Evolutionary conservation across 2,329 filamentous ascomycete species (phyloP).

Genomic region (Paecilomyces dactylethromorphus): DNA sequence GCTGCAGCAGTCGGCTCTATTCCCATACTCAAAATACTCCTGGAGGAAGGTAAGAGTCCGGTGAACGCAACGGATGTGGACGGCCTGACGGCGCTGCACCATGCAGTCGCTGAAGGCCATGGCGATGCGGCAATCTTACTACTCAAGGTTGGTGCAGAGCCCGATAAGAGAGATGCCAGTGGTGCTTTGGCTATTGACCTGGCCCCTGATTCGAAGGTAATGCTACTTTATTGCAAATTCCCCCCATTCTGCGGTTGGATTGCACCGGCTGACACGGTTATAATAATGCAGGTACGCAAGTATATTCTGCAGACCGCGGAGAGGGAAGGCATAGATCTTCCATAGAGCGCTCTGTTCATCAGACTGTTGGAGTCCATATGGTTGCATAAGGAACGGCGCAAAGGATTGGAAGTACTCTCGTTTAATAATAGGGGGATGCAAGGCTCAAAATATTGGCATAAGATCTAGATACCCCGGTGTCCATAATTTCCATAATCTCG

Average conservation of each 20-base stretch:
- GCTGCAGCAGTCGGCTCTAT: constrained; percentile 83
- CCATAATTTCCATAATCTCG: not conserved
- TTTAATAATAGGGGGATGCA: not conserved
- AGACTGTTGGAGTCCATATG: not conserved
- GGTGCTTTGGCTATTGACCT: constrained; percentile 70
- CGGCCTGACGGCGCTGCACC: constrained; percentile 84
- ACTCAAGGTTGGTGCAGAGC: constrained; percentile 77
- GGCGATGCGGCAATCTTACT: constrained; percentile 77
- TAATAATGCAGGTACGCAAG: constrained; percentile 53
- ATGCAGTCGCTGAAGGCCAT: constrained; percentile 55
- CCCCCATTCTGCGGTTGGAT: not conserved
- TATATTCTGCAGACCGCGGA: constrained; percentile 76
- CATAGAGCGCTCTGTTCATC: constrained; percentile 8
- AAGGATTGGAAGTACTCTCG: not conserved
- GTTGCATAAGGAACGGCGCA: not conserved
- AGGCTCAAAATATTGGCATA: not conserved
- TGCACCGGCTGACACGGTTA: not conserved
- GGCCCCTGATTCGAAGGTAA: constrained; percentile 77
- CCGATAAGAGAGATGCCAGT: constrained; percentile 66
- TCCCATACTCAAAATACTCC: constrained; percentile 75
- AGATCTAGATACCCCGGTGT: not conserved
- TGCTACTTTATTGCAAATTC: constrained; percentile 14
- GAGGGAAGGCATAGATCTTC: constrained; percentile 72
- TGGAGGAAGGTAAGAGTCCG: constrained; percentile 69
- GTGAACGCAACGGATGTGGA: constrained; percentile 75